Percentiles rank a stretch among this genome's conserved stretches.
Conservation (phyloP, 2,329 filamentous ascomycete genomes). For the Fusarium bactridioides region DNA sequence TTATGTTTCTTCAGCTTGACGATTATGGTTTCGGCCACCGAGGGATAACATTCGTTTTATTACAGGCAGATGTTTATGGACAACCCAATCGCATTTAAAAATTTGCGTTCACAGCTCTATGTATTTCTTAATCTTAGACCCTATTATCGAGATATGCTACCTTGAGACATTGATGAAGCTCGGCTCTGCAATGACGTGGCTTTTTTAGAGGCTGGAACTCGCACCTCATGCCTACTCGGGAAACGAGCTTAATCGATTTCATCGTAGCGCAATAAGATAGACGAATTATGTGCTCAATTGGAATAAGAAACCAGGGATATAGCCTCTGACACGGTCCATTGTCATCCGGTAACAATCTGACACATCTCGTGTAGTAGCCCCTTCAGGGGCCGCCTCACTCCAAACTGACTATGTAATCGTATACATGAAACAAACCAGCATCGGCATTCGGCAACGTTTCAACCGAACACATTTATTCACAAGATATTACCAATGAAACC, state of each 20-base stretch:
- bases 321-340: not conserved
- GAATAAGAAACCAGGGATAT: accelerated
- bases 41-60: not conserved
- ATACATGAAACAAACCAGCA: slow-evolving; percentile 1
- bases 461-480: not conserved
- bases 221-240: not conserved
- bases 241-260: not conserved
- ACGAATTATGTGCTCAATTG: not conserved
- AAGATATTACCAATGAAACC: not conserved
- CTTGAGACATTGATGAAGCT: not conserved
- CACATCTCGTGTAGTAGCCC: not conserved
- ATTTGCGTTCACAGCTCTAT: not conserved
- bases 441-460: not conserved
- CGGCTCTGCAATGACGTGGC: not conserved
- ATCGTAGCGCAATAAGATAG: not conserved
- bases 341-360: not conserved
- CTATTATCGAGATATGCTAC: not conserved
- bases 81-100: not conserved
- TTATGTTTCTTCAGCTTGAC: not conserved
- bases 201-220: not conserved
- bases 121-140: not conserved
- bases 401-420: not conserved
- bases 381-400: not conserved
- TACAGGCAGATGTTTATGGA: not conserved
- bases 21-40: not conserved